Percentiles rank a stretch among this genome's conserved stretches.
Conservation (phyloP, 1,284 basidiomycete genomes). For the Boletellus sp. region DNA sequence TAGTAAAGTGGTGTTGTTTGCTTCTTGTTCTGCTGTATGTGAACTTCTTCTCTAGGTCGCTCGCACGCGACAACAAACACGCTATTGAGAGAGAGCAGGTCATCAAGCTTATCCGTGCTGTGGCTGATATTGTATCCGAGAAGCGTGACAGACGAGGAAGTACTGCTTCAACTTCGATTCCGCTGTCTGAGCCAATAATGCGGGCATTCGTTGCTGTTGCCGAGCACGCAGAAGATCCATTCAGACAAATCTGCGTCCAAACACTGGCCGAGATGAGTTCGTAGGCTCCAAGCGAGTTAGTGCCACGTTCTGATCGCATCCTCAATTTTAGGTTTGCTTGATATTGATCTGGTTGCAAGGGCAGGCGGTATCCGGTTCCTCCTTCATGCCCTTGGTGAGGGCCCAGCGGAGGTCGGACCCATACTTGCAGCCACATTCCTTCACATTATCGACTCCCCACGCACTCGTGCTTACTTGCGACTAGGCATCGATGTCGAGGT, state of each 20-base stretch:
- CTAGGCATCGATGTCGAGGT: conserved; percentile 92
- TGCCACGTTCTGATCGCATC: conserved; percentile 12
- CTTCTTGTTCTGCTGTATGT: conserved; percentile 2
- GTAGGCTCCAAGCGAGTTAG: conserved; percentile 25
- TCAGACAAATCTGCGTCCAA: conserved; percentile 81
- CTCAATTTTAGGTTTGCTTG: conserved; percentile 64
- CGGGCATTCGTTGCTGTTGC: conserved; percentile 90
- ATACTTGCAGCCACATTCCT: conserved; percentile 85
- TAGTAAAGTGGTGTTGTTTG: conserved; percentile 61
- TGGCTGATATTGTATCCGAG: conserved; percentile 71
- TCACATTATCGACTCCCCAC: conserved; percentile 83
- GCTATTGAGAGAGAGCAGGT: conserved; percentile 90
- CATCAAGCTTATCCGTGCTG: conserved; percentile 86
- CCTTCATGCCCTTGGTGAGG: conserved; percentile 83
- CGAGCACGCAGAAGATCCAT: conserved; percentile 89
- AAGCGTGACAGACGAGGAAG: conserved; percentile 42
- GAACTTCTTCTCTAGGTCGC: conserved; percentile 50
- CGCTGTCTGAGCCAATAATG: conserved; percentile 75
- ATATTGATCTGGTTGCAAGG: conserved; percentile 78
- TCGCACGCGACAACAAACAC: conserved; percentile 82
- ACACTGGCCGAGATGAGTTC: conserved; percentile 89
- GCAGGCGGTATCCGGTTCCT: conserved; percentile 88
- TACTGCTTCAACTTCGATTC: conserved; percentile 46
- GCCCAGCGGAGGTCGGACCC: conserved; percentile 80
- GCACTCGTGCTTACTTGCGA: conserved; percentile 74